These are phyloP conservation scores for Tieghemiomyces parasiticus DNA, from an alignment of 192 early-diverging fungal genomes.

Conservation along the genomic window DNA sequence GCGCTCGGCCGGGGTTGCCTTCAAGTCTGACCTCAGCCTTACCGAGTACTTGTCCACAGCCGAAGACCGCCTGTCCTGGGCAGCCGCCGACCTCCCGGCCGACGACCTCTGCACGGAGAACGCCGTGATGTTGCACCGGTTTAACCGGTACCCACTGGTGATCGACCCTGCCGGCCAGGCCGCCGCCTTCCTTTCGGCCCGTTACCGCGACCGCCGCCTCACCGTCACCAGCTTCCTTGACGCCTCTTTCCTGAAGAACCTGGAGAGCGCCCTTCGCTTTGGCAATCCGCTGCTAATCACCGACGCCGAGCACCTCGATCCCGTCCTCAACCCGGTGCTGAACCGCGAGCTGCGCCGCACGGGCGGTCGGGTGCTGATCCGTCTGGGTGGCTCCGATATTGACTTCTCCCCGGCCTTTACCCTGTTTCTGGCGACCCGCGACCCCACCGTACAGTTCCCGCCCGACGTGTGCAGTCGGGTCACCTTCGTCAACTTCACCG, in stretches of 20 bases:
- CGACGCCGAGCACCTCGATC: conserved; percentile 94
- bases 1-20: conserved; percentile 44
- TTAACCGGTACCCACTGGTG: conserved; percentile 92
- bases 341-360: conserved; percentile 94
- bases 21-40: conserved; percentile 66
- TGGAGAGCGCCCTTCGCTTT: conserved; percentile 96
- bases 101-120: conserved; percentile 96
- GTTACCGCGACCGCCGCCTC: conserved; percentile 76
- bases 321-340: conserved; percentile 93
- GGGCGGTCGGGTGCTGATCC: conserved; percentile 88
- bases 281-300: conserved; percentile 95
- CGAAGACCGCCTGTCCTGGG: conserved; percentile 87
- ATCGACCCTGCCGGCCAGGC: conserved; percentile 97
- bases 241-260: conserved; percentile 88
- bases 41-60: conserved; percentile 83
- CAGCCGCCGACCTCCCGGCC: conserved; percentile 61
- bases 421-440: conserved; percentile 85
- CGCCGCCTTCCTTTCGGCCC: conserved; percentile 68
- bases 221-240: conserved; percentile 96
- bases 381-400: conserved; percentile 93
- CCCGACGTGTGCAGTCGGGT: conserved; percentile 95
- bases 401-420: conserved; percentile 98
- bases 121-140: conserved; percentile 89
- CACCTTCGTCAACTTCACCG: conserved; percentile 99
- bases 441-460: conserved; percentile 85